phyloP scores from a whole-genome alignment of 257 asterid genomes.

The Solanum clarkiae region DNA sequence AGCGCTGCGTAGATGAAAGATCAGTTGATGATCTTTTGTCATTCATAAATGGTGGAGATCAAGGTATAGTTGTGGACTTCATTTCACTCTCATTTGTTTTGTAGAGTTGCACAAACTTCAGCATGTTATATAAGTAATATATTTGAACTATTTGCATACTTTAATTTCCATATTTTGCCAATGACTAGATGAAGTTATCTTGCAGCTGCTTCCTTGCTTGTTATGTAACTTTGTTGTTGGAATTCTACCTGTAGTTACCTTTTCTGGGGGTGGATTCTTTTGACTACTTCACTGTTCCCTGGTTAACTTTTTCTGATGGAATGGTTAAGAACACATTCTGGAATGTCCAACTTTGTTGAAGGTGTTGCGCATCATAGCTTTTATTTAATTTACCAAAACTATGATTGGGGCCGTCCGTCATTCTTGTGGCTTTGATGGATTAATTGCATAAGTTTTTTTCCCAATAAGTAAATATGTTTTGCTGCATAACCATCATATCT shows the following conservation, averaged over 20 bases:
- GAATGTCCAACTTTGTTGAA: not conserved
- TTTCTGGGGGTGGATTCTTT: not conserved
- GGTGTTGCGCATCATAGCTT: not conserved
- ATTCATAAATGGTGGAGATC: slow-evolving; percentile 35
- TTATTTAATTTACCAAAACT: not conserved
- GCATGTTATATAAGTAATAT: not conserved
- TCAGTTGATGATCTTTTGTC: slow-evolving; percentile 36
- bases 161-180: not conserved
- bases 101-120: not conserved
- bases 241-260: not conserved
- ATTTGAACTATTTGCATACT: not conserved
- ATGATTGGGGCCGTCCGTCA: not conserved
- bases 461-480: not conserved
- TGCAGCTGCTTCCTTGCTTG: not conserved
- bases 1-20: slow-evolving; percentile 28
- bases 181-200: not conserved
- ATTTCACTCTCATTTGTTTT: not conserved
- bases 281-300: not conserved
- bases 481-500: not conserved
- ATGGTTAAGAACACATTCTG: not conserved
- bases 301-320: not conserved
- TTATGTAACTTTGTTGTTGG: not conserved
- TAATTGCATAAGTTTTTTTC: not conserved
- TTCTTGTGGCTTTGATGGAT: not conserved
- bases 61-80: slow-evolving; percentile 14